Evolutionary conservation across 225 moss, liverwort and hornwort species (phyloP).

Genomic region (Pseudisothecium myosuroides): DNA sequence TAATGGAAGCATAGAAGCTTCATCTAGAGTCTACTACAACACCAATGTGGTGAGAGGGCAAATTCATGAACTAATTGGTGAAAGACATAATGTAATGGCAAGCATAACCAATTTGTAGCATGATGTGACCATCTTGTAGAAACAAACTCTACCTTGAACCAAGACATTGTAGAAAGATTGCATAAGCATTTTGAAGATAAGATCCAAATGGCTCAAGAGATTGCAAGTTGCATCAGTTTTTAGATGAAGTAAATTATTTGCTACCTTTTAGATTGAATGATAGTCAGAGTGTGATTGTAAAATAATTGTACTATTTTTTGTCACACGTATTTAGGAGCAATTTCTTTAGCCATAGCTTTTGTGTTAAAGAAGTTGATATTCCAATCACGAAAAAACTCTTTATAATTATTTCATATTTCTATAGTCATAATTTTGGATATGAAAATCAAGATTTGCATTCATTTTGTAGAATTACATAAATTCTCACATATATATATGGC

Average conservation of each 20-base stretch:
- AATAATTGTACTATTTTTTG: background rate
- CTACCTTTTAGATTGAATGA: background rate
- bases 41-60: background rate
- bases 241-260: too few relatives aligned
- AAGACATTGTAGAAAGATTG: background rate
- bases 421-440: background rate
- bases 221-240: background rate
- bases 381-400: background rate
- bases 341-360: background rate
- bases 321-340: background rate
- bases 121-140: background rate
- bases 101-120: background rate
- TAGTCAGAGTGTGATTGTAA: background rate
- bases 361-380: background rate
- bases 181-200: background rate
- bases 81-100: background rate
- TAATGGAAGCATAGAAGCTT: background rate
- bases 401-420: too few relatives aligned
- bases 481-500: too few relatives aligned
- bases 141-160: background rate
- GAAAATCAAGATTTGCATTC: background rate
- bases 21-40: accelerated
- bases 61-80: background rate
- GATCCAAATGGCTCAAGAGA: background rate
- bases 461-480: background rate